These are phyloP conservation scores for Kurtzmaniella quercitrusa DNA, from an alignment of 1,139 yeast genomes.

Conservation along the genomic window DNA sequence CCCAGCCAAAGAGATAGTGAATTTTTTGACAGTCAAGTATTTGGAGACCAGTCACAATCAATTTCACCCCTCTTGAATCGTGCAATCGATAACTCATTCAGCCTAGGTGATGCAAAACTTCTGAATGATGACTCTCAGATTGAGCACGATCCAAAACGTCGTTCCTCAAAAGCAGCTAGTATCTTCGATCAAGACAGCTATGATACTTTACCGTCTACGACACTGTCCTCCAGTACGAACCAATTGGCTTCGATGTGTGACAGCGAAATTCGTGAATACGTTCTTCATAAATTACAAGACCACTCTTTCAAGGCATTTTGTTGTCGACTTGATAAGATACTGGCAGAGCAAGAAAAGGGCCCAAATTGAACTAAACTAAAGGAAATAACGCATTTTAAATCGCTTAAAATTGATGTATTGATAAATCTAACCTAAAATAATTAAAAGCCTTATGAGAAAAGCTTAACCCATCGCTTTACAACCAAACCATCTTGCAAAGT, in stretches of 20 bases:
- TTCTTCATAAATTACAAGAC: constrained; percentile 9
- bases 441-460: constrained; percentile 2
- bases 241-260: constrained; percentile 4
- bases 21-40: not conserved
- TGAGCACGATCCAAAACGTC: not conserved
- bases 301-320: constrained; percentile 11
- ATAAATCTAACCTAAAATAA: too few species aligned
- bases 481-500: constrained; percentile 52
- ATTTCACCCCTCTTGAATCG: not conserved
- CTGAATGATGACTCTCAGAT: not conserved
- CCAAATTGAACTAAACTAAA: not conserved
- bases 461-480: constrained; percentile 50
- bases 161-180: not conserved
- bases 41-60: not conserved
- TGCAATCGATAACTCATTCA: not conserved
- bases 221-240: not conserved
- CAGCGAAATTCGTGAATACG: constrained; percentile 3
- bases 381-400: too few species aligned
- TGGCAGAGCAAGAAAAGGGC: not conserved
- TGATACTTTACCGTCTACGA: not conserved
- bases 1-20: not conserved
- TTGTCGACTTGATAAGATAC: constrained; percentile 12
- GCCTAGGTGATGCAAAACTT: not conserved
- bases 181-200: not conserved
- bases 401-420: not conserved